These are phyloP conservation scores for Nakaseomyces kungkrabaensis DNA, from an alignment of 1,139 yeast genomes.

Conservation along the genomic window DNA sequence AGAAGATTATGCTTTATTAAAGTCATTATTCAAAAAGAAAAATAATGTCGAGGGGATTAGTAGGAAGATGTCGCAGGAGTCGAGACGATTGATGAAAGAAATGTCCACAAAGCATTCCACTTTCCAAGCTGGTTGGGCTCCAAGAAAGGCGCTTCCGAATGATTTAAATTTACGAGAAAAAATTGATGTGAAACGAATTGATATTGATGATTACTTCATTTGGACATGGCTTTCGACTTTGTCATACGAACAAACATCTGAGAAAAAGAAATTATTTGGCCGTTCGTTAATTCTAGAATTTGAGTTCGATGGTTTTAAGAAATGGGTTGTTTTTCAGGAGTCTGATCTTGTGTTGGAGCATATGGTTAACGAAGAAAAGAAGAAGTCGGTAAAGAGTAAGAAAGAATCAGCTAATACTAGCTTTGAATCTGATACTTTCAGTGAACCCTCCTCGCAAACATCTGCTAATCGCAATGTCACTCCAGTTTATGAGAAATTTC, in stretches of 20 bases:
- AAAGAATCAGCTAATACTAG: background rate
- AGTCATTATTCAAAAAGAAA: constrained; percentile 55
- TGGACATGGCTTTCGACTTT: constrained; percentile 86
- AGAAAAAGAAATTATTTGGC: constrained; percentile 63
- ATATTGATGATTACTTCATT: constrained; percentile 76
- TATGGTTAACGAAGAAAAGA: constrained; percentile 19
- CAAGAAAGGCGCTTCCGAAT: constrained; percentile 14
- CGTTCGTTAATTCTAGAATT: constrained; percentile 69
- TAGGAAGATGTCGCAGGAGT: constrained; percentile 61
- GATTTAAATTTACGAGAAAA: constrained; percentile 11
- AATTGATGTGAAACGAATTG: constrained; percentile 49
- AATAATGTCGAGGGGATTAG: constrained; percentile 45
- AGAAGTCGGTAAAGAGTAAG: constrained; percentile 8
- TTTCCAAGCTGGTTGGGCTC: constrained; percentile 34
- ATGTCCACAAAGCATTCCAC: constrained; percentile 41
- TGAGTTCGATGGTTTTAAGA: constrained; percentile 60
- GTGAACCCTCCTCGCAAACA: background rate
- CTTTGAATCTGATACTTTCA: background rate
- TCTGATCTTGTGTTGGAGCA: constrained; percentile 40
- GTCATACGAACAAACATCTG: constrained; percentile 62
- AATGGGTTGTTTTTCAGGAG: constrained; percentile 78
- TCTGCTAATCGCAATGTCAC: constrained; percentile 10
- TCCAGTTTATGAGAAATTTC: constrained; percentile 18
- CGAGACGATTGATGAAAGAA: constrained; percentile 55
- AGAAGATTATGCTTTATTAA: constrained; percentile 70